phyloP scores from a whole-genome alignment of 805 yeast species.

The Candida maesae region DNA sequence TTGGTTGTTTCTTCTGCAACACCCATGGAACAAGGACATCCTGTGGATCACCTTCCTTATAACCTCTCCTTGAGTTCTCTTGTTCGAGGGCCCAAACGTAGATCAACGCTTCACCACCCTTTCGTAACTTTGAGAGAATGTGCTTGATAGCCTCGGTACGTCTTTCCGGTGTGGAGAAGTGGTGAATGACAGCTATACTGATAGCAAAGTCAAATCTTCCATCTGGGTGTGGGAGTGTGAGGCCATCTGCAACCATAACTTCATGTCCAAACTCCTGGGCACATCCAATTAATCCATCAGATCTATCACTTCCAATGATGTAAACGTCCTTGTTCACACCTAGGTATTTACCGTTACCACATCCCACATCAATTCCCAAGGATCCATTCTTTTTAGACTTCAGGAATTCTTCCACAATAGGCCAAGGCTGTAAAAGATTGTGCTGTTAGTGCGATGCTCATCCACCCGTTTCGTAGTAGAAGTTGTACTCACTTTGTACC shows the following conservation, averaged over 20 bases:
- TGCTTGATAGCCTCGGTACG: constrained; percentile 71
- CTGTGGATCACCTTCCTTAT: constrained; percentile 86
- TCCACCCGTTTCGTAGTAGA: too few species aligned
- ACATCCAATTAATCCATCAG: constrained; percentile 64
- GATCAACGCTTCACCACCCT: constrained; percentile 67
- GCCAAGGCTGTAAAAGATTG: constrained; percentile 76
- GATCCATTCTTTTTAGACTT: constrained; percentile 44
- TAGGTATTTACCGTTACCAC: constrained; percentile 95
- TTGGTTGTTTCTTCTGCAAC: constrained; percentile 45
- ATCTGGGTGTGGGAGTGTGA: constrained; percentile 53
- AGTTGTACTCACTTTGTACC: constrained; percentile 59
- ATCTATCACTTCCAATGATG: constrained; percentile 72
- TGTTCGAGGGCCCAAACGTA: constrained; percentile 99
- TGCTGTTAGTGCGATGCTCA: not conserved
- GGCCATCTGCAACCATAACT: constrained; percentile 77
- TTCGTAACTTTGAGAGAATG: constrained; percentile 54
- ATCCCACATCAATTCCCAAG: constrained; percentile 90
- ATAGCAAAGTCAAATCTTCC: constrained; percentile 72
- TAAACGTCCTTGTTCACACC: constrained; percentile 63
- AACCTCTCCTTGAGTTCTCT: constrained; percentile 81
- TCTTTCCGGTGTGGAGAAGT: constrained; percentile 81
- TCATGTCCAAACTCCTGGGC: constrained; percentile 51
- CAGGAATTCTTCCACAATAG: constrained; percentile 77
- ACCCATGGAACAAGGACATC: constrained; percentile 98
- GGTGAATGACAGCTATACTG: constrained; percentile 94